Conservation (phyloP, 2,329 filamentous ascomycete species). For the Penicillium rolfsii region DNA sequence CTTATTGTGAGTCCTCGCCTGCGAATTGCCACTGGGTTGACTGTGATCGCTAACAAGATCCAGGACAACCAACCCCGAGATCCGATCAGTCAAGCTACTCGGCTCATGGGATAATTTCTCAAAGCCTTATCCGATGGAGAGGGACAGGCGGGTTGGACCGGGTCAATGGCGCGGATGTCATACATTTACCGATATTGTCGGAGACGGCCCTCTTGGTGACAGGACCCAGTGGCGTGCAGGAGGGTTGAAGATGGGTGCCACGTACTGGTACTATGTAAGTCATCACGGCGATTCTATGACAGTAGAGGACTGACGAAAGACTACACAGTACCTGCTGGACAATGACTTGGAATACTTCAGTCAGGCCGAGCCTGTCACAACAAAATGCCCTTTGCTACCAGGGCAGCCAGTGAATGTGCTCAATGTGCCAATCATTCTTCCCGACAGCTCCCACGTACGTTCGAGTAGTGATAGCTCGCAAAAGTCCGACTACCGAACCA, state of each 20-base stretch:
- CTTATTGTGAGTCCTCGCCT: slow-evolving; percentile 35
- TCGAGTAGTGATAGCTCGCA: slow-evolving; percentile 68
- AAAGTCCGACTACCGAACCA: slow-evolving; percentile 67
- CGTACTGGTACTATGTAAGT: slow-evolving; percentile 90
- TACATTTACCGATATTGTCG: slow-evolving; percentile 81
- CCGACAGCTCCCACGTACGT: slow-evolving; percentile 56
- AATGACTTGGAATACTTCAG: slow-evolving; percentile 77
- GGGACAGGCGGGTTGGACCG: slow-evolving; percentile 72
- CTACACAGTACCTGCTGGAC: slow-evolving; percentile 80
- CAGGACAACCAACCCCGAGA: slow-evolving; percentile 42
- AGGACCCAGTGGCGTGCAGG: slow-evolving; percentile 66
- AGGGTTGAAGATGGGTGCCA: slow-evolving; percentile 87
- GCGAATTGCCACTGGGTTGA: neutral
- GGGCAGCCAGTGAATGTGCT: slow-evolving; percentile 86
- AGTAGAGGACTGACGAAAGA: slow-evolving; percentile 29
- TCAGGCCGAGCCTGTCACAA: slow-evolving; percentile 71
- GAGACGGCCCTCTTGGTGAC: slow-evolving; percentile 67
- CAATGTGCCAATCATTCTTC: slow-evolving; percentile 72
- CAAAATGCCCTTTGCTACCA: slow-evolving; percentile 79
- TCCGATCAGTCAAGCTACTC: slow-evolving; percentile 71
- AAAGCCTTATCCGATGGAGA: slow-evolving; percentile 76
- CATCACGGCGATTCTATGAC: slow-evolving; percentile 8
- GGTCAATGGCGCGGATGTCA: slow-evolving; percentile 87
- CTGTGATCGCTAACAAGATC: slow-evolving; percentile 27
- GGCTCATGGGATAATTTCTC: slow-evolving; percentile 97